A percentile compares a stretch with the other conserved stretches of the same genome.
Evolutionary conservation across 176 grass and related monocot species (phyloP).

Genomic region (barley (Hordeum vulgare)): MorexV3_pseudomolecules_assembly NC_058523.1:425997079-425997578

Average conservation of each 20-base stretch:
- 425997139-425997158: constrained; percentile 85
- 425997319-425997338: constrained; percentile 80
- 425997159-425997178: constrained; percentile 73
- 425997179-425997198: constrained; percentile 60
- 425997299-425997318: constrained; percentile 62
- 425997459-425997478: constrained; percentile 81
- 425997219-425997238: constrained; percentile 89
- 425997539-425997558: constrained; percentile 90
- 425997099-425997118: constrained; percentile 68
- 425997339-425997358: constrained; percentile 80
- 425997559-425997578: constrained; percentile 79
- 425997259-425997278: constrained; percentile 73
- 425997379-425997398: constrained; percentile 44
- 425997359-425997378: constrained; percentile 75
- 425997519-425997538: constrained; percentile 78
- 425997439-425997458: constrained; percentile 77
- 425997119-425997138: constrained; percentile 76
- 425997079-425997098: constrained; percentile 69
- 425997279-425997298: constrained; percentile 70
- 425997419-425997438: constrained; percentile 52
- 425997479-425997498: constrained; percentile 60
- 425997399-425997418: constrained; percentile 52
- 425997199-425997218: constrained; percentile 57
- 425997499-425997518: constrained; percentile 71
- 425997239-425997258: constrained; percentile 93